Evolutionary conservation across 1,139 yeast species (phyloP), one percentile per base, ranked within the genome.

Genomic region (Geotrichum restrictum): DNA sequence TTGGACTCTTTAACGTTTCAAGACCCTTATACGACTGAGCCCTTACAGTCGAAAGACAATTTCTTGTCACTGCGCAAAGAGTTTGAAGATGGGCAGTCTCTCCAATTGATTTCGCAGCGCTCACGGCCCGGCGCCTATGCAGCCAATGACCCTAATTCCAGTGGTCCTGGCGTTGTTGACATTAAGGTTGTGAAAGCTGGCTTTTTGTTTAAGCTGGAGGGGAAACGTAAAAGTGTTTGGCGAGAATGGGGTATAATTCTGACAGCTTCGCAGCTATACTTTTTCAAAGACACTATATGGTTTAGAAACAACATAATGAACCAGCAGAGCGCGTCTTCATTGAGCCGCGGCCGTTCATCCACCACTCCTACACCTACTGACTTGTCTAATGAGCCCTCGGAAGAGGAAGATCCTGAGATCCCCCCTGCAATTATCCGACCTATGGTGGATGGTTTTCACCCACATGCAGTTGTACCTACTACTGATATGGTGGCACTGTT

Each of bases 221-320:
- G 66, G 5, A 68, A 68, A 54, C 64, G 70, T 33, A 68, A 63
- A 46, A 59, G 62, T 11, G 59, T 60, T 7, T 71, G 73, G 73
- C 64, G 67, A 19, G 74, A 71, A 51, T 73, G 74, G 74, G 77
- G 77, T 4, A 73, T 71, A 1, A 63, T 74, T 27, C 58, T 73
- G 39, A 74, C 77, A 0, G 68, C 71, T 1, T 69, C 75, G 3
- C 70, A 70, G 52, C 64, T 74, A 1, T 73, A 73, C 52, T 60
- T 74, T 39, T 73, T 73, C 59, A 70, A 72, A 52, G 74, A 73
- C 51, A 64, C 66, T 2, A 55, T 64, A 1, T 72, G 76, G 75
- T 64, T 74, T 45, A 63, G 67, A 50, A 59, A 63, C 13, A 49
- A 47, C 24, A 53, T 65, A 21, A 52, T 66, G 58, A 54, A 54